phyloP scores from a whole-genome alignment of 2,329 filamentous ascomycete genomes.

The Sporothrix euskadiensis region DNA sequence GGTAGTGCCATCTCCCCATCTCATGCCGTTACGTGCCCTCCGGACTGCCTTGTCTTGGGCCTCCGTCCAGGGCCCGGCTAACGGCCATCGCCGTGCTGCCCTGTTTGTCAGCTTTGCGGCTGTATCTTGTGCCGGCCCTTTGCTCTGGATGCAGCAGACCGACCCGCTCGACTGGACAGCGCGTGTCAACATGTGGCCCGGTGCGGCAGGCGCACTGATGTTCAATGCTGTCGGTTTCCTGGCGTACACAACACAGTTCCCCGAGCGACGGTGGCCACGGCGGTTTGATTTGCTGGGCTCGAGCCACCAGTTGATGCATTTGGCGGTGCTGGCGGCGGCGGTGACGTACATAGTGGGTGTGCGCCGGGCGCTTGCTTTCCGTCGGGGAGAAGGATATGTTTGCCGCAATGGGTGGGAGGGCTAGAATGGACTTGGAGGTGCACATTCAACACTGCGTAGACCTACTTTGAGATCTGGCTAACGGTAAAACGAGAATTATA shows the following conservation, averaged over 20 bases:
- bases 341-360: slow-evolving; percentile 43
- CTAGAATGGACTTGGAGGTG: not conserved
- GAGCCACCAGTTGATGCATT: slow-evolving; percentile 53
- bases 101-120: slow-evolving; percentile 47
- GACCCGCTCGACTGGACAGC: slow-evolving; percentile 40
- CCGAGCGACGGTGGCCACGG: slow-evolving; percentile 47
- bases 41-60: slow-evolving; percentile 23
- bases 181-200: slow-evolving; percentile 44
- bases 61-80: slow-evolving; percentile 41
- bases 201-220: slow-evolving; percentile 43
- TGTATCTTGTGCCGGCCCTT: slow-evolving; percentile 44
- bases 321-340: slow-evolving; percentile 48
- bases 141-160: slow-evolving; percentile 42
- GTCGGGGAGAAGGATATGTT: not conserved
- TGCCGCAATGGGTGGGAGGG: not conserved
- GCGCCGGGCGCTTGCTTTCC: slow-evolving; percentile 20
- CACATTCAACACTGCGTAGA: not conserved
- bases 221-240: slow-evolving; percentile 44
- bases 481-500: not conserved
- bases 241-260: slow-evolving; percentile 46
- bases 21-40: slow-evolving; percentile 18
- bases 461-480: not conserved
- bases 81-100: slow-evolving; percentile 43
- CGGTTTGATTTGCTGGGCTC: slow-evolving; percentile 50
- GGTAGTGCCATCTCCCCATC: not conserved